Evolutionary conservation across 208 protist species (phyloP).

Genomic region (Crithidia brevicula): DNA sequence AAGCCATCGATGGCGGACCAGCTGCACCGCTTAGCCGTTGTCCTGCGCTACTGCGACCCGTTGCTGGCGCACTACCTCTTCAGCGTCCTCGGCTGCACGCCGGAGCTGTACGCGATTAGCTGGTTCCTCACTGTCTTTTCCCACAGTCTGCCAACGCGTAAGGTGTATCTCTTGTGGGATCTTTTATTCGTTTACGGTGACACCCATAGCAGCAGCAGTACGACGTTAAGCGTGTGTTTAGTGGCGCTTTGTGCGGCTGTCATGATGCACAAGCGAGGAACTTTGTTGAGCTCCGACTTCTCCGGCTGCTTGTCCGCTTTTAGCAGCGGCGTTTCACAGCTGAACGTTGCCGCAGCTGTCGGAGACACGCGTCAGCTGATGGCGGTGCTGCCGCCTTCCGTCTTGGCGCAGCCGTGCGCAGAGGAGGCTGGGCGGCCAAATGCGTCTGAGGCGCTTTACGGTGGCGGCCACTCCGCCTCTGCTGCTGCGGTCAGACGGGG

Average conservation of each 20-base stretch:
- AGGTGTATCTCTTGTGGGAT: constrained; percentile 94
- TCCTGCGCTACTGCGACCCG: constrained; percentile 90
- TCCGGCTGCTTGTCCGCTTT: constrained; percentile 54
- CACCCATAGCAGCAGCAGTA: background rate
- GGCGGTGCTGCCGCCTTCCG: constrained; percentile 39
- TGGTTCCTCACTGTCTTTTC: constrained; percentile 95
- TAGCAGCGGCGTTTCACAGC: constrained; percentile 30
- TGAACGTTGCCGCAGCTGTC: constrained; percentile 43
- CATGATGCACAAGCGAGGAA: constrained; percentile 49
- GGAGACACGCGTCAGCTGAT: constrained; percentile 46
- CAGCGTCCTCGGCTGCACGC: constrained; percentile 69
- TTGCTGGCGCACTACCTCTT: constrained; percentile 90
- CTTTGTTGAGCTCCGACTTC: constrained; percentile 49
- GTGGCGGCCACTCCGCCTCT: background rate
- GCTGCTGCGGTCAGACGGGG: too few species aligned
- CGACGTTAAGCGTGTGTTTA: constrained; percentile 26
- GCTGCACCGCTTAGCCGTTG: constrained; percentile 60
- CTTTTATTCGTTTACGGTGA: constrained; percentile 64
- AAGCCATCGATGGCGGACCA: constrained; percentile 75
- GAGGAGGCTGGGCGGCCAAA: background rate
- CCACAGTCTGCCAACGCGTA: constrained; percentile 87
- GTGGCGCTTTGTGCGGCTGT: constrained; percentile 40
- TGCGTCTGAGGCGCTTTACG: background rate
- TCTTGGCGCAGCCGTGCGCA: constrained; percentile 17
- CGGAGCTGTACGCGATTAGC: constrained; percentile 95